Evolutionary conservation across 257 asterid genomes (phyloP), one percentile per base, ranked within the genome.

Genomic region (Solanum microdontum): DNA sequence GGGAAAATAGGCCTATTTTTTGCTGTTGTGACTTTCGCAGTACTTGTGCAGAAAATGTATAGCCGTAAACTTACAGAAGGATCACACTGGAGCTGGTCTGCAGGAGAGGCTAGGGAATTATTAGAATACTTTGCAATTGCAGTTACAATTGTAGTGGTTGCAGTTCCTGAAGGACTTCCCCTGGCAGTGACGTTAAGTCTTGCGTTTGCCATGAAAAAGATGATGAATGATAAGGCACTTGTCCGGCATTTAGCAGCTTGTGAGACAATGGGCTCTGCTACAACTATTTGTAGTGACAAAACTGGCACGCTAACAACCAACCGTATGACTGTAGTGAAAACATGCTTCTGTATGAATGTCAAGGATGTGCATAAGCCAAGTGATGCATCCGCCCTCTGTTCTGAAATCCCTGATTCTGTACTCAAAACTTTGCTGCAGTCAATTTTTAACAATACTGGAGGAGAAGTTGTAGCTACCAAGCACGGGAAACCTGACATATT

Each of bases 221-320:
- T 96, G 98, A 96, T 95, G 98, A 96, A 96, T 6, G 99, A 96
- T 62, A 96, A 95, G 89, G 99, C 99, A 1, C 97, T 96, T 12
- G 98, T 96, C 15, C 94, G 99, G 4, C 94, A 95, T 86, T 90
- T 96, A 82, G 98, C 99, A 2, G 99, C 99, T 12, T 95, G 99
- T 86, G 99, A 96, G 90, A 96, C 99, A 7, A 96, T 96, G 99
- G 99, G 99, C 13, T 96, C 98, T 2, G 96, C 98, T 33, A 96
- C 99, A 0, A 94, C 95, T 36, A 95, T 96, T 13, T 96, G 99
- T 39, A 96, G 97, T 82, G 99, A 96, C 88, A 96, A 96, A 90
- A 96, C 99, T 0, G 99, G 99, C 58, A 96, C 99, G 2, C 83
- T 96, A 11, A 96, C 99, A 3, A 96, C 99, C 14, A 96, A 96